Evolutionary conservation across 2,329 filamentous ascomycete species (phyloP).

Genomic region (Aspergillus fumigatiaffinis): DNA sequence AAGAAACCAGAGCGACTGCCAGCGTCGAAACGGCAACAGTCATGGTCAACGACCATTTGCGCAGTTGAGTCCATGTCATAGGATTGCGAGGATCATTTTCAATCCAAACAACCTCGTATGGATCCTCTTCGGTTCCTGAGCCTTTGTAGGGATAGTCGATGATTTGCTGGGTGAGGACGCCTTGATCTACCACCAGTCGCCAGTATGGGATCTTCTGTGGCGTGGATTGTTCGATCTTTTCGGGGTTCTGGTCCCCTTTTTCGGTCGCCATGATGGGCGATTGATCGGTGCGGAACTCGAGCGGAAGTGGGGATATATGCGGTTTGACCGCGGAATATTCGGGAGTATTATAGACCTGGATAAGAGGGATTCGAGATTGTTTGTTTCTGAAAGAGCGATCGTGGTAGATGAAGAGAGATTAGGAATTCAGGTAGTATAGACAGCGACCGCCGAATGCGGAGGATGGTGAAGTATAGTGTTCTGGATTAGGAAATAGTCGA

Average conservation of each 20-base stretch:
- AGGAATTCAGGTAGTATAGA: neutral
- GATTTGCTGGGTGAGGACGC: conserved; percentile 55
- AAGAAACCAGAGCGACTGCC: conserved; percentile 42
- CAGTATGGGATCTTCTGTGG: conserved; percentile 39
- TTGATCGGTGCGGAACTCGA: neutral
- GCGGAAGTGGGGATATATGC: neutral
- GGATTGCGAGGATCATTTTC: conserved; percentile 57
- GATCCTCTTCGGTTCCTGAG: conserved; percentile 62
- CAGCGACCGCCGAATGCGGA: neutral
- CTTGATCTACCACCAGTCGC: conserved; percentile 55
- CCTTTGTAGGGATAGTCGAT: conserved; percentile 56
- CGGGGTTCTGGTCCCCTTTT: conserved; percentile 17
- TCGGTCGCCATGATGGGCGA: conserved; percentile 22
- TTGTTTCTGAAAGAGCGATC: neutral
- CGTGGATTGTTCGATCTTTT: conserved; percentile 23
- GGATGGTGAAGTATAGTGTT: neutral
- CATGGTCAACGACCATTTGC: conserved; percentile 41
- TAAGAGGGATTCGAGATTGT: neutral
- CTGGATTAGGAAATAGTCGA: neutral
- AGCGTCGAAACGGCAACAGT: conserved; percentile 38
- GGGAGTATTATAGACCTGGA: neutral
- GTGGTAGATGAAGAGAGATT: neutral
- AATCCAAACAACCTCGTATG: conserved; percentile 66
- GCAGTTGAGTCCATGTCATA: conserved; percentile 28
- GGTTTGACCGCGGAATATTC: neutral